Conservation (phyloP, 176 grass and related monocot genomes). For the Cenchrus americanus region DNA sequence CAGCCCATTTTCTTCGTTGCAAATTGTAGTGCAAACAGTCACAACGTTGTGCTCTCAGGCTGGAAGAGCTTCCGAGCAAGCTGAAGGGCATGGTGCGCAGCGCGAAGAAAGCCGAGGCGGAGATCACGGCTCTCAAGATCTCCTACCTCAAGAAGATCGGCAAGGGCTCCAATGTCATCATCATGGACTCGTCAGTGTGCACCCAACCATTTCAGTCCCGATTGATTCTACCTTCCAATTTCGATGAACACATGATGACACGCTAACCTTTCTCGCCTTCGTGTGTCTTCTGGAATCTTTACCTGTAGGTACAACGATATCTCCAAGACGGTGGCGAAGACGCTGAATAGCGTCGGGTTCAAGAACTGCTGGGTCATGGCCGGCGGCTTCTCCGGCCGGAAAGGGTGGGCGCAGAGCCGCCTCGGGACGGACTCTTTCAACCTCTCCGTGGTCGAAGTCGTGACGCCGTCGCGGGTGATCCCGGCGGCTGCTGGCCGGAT, state of each 20-base stretch:
- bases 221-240: background rate
- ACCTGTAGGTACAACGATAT: conserved; percentile 68
- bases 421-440: conserved; percentile 68
- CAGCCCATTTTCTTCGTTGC: background rate
- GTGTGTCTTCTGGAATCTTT: background rate
- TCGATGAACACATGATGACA: no score
- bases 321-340: conserved; percentile 74
- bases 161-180: conserved; percentile 79
- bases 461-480: conserved; percentile 77
- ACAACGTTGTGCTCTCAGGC: background rate
- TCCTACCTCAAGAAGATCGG: conserved; percentile 82
- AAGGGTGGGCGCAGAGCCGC: conserved; percentile 82
- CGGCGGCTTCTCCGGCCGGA: conserved; percentile 82
- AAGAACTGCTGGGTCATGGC: conserved; percentile 84
- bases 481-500: conserved; percentile 55
- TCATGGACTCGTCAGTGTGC: conserved; percentile 96
- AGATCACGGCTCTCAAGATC: conserved; percentile 86
- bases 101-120: conserved; percentile 73
- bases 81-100: conserved; percentile 76
- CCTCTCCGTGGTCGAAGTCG: conserved; percentile 63
- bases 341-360: conserved; percentile 70
- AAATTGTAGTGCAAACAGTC: background rate
- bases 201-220: background rate
- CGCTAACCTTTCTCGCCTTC: background rate
- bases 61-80: conserved; percentile 88